Percentiles rank a stretch among this genome's conserved stretches.
Evolutionary conservation across 352 stramenopile species (phyloP).

Genomic region (Pythium angustatum): DNA sequence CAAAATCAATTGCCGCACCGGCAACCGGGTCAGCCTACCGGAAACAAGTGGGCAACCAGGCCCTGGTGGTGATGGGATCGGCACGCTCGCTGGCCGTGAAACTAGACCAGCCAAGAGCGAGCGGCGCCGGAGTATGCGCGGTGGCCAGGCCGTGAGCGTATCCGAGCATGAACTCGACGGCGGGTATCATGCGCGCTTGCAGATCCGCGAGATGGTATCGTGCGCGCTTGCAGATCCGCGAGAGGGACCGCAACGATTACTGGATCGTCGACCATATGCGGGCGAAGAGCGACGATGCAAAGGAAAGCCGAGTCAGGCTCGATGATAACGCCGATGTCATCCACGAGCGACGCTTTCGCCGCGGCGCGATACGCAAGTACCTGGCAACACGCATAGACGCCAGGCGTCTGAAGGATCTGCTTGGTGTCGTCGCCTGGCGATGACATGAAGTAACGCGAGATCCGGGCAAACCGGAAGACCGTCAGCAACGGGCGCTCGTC

Average conservation of each 20-base stretch:
- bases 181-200: not conserved
- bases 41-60: not conserved
- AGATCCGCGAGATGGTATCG: slow-evolving; percentile 3
- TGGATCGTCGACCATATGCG: not conserved
- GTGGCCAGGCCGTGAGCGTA: slow-evolving; percentile 6
- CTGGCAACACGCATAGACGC: slow-evolving; percentile 7
- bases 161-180: slow-evolving; percentile 11
- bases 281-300: slow-evolving; percentile 5
- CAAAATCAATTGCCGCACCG: slow-evolving; percentile 1
- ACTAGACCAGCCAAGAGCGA: not conserved
- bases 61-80: not conserved
- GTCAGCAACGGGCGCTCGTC: slow-evolving; percentile 15
- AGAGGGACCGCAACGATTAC: not conserved
- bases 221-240: not conserved
- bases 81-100: not conserved
- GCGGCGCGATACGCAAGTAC: slow-evolving; percentile 1
- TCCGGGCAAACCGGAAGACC: slow-evolving; percentile 13
- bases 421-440: slow-evolving; percentile 1
- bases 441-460: slow-evolving; percentile 10
- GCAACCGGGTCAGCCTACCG: too few species aligned
- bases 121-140: not conserved
- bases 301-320: slow-evolving; percentile 16
- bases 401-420: slow-evolving; percentile 2
- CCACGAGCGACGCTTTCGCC: not conserved
- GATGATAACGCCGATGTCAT: slow-evolving; percentile 10